phyloP scores from a whole-genome alignment of 2,329 filamentous ascomycete genomes.

The Apiospora rasikravindrae region DNA sequence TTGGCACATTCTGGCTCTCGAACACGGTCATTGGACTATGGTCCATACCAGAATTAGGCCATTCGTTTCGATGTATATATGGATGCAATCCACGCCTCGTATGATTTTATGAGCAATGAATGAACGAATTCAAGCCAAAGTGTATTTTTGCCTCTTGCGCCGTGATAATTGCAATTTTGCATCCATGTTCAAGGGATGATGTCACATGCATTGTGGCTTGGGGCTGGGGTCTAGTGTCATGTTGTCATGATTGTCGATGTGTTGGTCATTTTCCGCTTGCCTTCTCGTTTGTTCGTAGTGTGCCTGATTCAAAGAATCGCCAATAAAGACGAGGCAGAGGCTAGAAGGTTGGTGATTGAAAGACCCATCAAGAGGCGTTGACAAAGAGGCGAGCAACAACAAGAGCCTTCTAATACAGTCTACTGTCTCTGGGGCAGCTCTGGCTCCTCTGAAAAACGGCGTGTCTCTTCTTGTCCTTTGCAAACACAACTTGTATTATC shows the following conservation, averaged over 20 bases:
- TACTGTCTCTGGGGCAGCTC: not conserved
- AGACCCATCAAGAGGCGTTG: not conserved
- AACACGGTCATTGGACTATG: not conserved
- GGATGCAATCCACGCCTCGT: not conserved
- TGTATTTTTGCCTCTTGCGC: no score
- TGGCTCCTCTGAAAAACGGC: not conserved
- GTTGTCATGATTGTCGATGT: not conserved
- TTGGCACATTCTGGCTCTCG: constrained; percentile 13
- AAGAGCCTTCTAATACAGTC: not conserved
- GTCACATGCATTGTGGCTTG: not conserved
- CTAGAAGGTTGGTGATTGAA: not conserved
- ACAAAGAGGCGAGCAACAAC: not conserved
- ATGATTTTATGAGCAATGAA: not conserved
- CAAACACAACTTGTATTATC: not conserved
- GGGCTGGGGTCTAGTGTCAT: not conserved
- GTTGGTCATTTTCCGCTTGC: not conserved
- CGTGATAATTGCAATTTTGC: not conserved
- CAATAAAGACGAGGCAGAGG: not conserved
- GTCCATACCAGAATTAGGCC: not conserved
- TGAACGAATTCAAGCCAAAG: not conserved
- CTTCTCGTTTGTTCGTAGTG: not conserved
- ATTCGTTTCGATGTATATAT: not conserved
- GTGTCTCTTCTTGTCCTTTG: not conserved
- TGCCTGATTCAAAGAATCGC: not conserved
- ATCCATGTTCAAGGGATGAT: not conserved